Evolutionary conservation across 768 basidiomycete genomes (phyloP).

Genomic region (Amanita exitialis): DNA sequence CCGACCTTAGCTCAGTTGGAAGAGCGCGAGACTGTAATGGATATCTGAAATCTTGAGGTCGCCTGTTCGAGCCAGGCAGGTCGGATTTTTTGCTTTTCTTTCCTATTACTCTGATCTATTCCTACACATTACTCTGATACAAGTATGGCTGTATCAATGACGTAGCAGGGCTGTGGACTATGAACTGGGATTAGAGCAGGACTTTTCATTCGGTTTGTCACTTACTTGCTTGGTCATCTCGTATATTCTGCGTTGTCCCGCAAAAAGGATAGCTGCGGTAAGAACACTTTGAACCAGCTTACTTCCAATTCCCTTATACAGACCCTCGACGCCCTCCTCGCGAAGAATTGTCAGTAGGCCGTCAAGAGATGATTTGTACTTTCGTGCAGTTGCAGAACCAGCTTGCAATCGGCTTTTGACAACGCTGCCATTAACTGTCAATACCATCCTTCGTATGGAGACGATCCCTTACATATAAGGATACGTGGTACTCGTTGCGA

Average conservation of each 20-base stretch:
- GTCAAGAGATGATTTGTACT: conserved; percentile 67
- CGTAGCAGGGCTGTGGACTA: background rate
- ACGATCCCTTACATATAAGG: conserved; percentile 33
- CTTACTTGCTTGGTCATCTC: conserved; percentile 52
- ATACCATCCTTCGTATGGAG: background rate
- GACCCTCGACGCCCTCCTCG: conserved; percentile 71
- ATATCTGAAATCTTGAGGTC: conserved; percentile 35
- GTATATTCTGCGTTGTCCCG: conserved; percentile 75
- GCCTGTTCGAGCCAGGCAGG: conserved; percentile 57
- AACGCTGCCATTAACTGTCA: conserved; percentile 27
- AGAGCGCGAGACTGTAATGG: conserved; percentile 42
- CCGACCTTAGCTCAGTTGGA: conserved; percentile 43
- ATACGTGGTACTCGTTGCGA: conserved; percentile 38
- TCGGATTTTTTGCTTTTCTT: conserved; percentile 24
- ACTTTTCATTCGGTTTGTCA: background rate
- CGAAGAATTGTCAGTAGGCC: conserved; percentile 71
- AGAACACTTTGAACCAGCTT: conserved; percentile 90
- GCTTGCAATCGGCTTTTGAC: conserved; percentile 77
- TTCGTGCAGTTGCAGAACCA: conserved; percentile 53
- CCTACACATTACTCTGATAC: too few species aligned
- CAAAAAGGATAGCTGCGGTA: conserved; percentile 91
- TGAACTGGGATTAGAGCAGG: background rate
- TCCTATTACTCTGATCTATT: background rate
- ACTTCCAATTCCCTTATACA: conserved; percentile 81
- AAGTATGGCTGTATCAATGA: too few species aligned